These are phyloP conservation scores for Chrysoporthe puriensis DNA, from an alignment of 2,329 filamentous ascomycete species.

Conservation along the genomic window DNA sequence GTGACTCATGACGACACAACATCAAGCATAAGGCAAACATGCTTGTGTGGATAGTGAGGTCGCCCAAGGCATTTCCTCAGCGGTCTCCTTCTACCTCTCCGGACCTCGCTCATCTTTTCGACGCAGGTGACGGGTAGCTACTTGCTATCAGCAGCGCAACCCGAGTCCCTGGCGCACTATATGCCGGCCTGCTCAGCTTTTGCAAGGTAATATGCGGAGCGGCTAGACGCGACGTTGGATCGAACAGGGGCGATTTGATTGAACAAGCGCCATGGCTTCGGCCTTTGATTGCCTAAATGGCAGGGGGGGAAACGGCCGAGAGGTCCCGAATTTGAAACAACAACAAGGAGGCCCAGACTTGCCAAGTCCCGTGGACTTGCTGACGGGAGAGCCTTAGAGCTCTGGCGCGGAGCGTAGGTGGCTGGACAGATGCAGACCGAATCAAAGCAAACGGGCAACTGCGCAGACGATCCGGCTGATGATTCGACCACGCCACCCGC, in stretches of 20 bases:
- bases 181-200: not conserved
- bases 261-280: constrained; percentile 12
- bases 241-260: constrained; percentile 7
- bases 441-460: constrained; percentile 43
- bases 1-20: constrained; percentile 2
- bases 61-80: not conserved
- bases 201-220: constrained; percentile 3
- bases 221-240: constrained; percentile 1
- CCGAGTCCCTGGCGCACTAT: not conserved
- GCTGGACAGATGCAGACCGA: constrained; percentile 35
- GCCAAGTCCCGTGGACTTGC: constrained; percentile 23
- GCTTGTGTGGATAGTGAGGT: not conserved
- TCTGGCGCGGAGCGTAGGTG: constrained; percentile 32
- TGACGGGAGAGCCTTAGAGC: constrained; percentile 23
- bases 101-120: not conserved
- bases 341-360: constrained; percentile 17
- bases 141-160: not conserved
- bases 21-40: constrained; percentile 16
- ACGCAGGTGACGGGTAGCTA: not conserved
- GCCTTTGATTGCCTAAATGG: constrained; percentile 12
- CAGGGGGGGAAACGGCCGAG: constrained; percentile 25
- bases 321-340: constrained; percentile 24
- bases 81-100: not conserved
- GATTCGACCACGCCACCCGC: constrained; percentile 31
- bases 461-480: constrained; percentile 41